Conservation (phyloP, 192 early-diverging fungal genomes). For the Umbelopsis sp. region DNA sequence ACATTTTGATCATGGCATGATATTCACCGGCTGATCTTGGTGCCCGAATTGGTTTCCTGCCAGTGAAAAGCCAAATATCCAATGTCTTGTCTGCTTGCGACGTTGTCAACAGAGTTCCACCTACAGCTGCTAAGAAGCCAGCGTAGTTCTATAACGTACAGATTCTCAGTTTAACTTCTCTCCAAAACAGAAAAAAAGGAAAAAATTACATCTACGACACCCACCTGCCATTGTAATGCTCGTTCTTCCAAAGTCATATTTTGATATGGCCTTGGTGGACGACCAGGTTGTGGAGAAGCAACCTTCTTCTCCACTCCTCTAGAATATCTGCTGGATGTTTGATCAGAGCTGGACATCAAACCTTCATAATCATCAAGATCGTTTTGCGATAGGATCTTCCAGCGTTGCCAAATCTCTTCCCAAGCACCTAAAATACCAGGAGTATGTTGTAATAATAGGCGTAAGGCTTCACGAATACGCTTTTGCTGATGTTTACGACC, state of each 20-base stretch:
- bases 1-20: slow-evolving; percentile 64
- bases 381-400: slow-evolving; percentile 56
- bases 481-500: slow-evolving; percentile 74
- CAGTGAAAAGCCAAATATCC: slow-evolving; percentile 8
- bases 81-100: background rate
- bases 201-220: too few species aligned
- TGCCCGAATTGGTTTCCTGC: background rate
- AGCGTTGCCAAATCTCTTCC: slow-evolving; percentile 76
- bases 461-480: slow-evolving; percentile 61
- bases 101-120: slow-evolving; percentile 55
- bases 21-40: slow-evolving; percentile 35
- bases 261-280: background rate
- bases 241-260: background rate
- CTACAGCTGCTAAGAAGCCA: slow-evolving; percentile 77
- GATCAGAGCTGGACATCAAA: background rate
- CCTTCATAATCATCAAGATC: background rate
- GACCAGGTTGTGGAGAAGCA: background rate
- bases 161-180: background rate
- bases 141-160: slow-evolving; percentile 77
- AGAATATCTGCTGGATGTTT: background rate
- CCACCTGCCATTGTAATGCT: slow-evolving; percentile 3
- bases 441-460: slow-evolving; percentile 60
- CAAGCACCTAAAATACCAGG: slow-evolving; percentile 77
- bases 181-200: too few species aligned
- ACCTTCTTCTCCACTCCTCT: background rate